Base-by-base conservation (phyloP, 2,329 filamentous ascomycete genomes). In the Leptographium wingfieldii region DNA sequence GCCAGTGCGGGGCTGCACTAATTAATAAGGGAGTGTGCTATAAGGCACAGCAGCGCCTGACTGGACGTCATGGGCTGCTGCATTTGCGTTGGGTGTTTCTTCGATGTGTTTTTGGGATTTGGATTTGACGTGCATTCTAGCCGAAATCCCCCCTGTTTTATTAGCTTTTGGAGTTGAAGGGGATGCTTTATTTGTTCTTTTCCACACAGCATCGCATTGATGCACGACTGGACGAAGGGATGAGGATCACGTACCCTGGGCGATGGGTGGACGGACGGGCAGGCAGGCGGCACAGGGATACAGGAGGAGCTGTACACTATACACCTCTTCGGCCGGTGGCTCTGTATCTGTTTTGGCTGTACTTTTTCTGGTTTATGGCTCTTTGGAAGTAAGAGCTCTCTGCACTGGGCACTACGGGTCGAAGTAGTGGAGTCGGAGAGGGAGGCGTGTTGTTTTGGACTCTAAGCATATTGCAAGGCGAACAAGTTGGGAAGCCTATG, bases 1-100 rank as follows among this genome's bases (percentile, higher is more conserved):
- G 67, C 61, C 16, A 65, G 61, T 10, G 64, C 66, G 9, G 66
- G 67, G n/a, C 60, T 70, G 57, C 63, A 62, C 12, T 62, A 58
- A 60, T 60, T 43, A 49, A 35, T 43, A 55, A 3, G n/a, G 53
- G 14, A 33, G 12, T 6, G 7, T 40, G 11, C 12, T 55, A 40
- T 14, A 16, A 25, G 3, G 48, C 22, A 52, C 14, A 27, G 14
- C 49, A 52, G 49, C 49, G 33, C 49, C 49, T n/a, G 49, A 14
- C 12, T 52, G 27, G 49, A 4, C 14, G 25, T 10, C 27, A 31
- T 33, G 49, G 49, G 49, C 27, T 19, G 14, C 27, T n/a, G 49
- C 12, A 31, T 19, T 14, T 31, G 49, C 49, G 25, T 52, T 52
- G 11, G n/a, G 53, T 55, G 53, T 40, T 55, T 55, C 33, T 55